Base-by-base conservation (phyloP, 2,329 filamentous ascomycete species). In the Ophiostoma australiae region DNA sequence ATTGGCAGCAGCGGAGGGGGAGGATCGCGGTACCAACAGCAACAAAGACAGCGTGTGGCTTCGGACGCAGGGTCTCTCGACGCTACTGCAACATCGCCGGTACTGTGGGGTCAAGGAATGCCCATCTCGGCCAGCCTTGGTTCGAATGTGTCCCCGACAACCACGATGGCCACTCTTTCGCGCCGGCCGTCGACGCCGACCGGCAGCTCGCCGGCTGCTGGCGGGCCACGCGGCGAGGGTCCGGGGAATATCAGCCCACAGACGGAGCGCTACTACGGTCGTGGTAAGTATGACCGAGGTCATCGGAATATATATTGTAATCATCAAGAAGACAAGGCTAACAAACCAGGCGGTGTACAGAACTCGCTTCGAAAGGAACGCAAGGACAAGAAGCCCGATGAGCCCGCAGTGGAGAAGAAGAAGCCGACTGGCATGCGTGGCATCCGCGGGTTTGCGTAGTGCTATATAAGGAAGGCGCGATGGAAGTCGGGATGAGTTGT, bases 371-470 rank as follows among this genome's bases (percentile, higher is more conserved):
- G 82, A 3, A 83, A 85, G 74, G 83, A 86, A 1, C 81, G 80
- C 74, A 86, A 85, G 72, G 83, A 84, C 44, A 84, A 84, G 44
- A 84, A 83, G 73, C 79, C 78, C 66, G 79, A 79, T 55, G 81
- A 84, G 6, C 83, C 84, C 13, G 75, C 79, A 72, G 76, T 79
- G 70, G 79, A 84, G 70, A 81, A 82, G 72, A 83, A 83, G 71
- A 79, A 81, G 1, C 67, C 71, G 2, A 71, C 75, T 11, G 80
- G 78, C 10, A 77, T 81, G 35, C 77, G 79, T 31, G 79, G 79
- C 17, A 82, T 82, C 68, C 76, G 79, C n/a, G 79, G 79, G 11
- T 79, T 80, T 71, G 74, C 78, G 67, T 80, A 73, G 76, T 10
- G 10, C 23, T 17, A 15, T 27, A 31, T 10, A 27, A 33, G 33